phyloP scores from a whole-genome alignment of 768 basidiomycete genomes.

The Agrocybe pediades region DNA sequence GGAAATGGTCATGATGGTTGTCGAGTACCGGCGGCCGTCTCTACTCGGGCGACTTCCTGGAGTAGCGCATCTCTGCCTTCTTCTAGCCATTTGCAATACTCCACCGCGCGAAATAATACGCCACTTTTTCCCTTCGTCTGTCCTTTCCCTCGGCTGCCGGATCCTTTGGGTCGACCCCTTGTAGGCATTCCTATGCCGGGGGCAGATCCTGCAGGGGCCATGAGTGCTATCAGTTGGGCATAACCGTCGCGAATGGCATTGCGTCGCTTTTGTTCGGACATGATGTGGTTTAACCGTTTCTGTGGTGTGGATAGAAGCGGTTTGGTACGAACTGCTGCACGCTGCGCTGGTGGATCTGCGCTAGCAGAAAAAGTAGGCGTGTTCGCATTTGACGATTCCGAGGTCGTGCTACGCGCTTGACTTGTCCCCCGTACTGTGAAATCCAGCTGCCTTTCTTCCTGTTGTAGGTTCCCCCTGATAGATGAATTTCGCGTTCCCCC shows the following conservation, averaged over 20 bases:
- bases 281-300: constrained; percentile 90
- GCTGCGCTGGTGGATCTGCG: constrained; percentile 15
- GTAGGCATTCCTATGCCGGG: constrained; percentile 74
- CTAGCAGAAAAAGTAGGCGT: constrained; percentile 21
- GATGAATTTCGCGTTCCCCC: constrained; percentile 24
- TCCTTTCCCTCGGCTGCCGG: constrained; percentile 64
- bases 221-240: constrained; percentile 78
- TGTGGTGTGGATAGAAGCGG: constrained; percentile 80
- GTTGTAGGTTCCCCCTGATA: constrained; percentile 13
- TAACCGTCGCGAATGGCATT: constrained; percentile 92
- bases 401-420: constrained; percentile 26
- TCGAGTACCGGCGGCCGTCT: constrained; percentile 64
- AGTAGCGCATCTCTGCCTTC: constrained; percentile 73
- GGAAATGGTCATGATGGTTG: constrained; percentile 19
- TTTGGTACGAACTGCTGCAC: constrained; percentile 42
- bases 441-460: constrained; percentile 20
- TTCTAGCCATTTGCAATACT: constrained; percentile 86
- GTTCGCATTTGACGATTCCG: constrained; percentile 28
- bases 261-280: constrained; percentile 91
- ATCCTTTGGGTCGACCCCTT: constrained; percentile 80
- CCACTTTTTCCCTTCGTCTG: constrained; percentile 88
- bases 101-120: constrained; percentile 83
- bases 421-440: constrained; percentile 22
- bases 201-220: constrained; percentile 74
- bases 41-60: constrained; percentile 67